Percentiles rank a stretch among this genome's conserved stretches.
Conservation (phyloP, 148 eudicot genomes). For the Pouteria glomerata region DNA sequence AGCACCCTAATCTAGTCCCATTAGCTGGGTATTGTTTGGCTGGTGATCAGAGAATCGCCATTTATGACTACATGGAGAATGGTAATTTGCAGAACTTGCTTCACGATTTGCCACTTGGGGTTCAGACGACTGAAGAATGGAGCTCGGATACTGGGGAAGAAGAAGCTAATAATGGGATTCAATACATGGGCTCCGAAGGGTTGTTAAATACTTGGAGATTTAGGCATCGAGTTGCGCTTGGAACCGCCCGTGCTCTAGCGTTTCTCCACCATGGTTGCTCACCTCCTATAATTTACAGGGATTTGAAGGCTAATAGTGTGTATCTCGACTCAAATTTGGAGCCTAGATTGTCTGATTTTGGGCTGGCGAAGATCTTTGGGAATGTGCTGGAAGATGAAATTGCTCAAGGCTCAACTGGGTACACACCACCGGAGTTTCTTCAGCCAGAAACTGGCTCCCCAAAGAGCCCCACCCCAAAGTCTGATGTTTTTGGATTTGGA, state of each 20-base stretch:
- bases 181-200: slow-evolving; percentile 36
- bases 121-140: slow-evolving; percentile 49
- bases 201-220: slow-evolving; percentile 44
- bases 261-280: slow-evolving; percentile 78
- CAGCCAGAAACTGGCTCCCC: slow-evolving; percentile 25
- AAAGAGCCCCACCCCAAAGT: slow-evolving; percentile 39
- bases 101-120: slow-evolving; percentile 53
- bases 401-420: slow-evolving; percentile 46
- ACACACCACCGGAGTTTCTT: slow-evolving; percentile 46
- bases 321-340: slow-evolving; percentile 57
- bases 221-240: slow-evolving; percentile 50
- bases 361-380: slow-evolving; percentile 59
- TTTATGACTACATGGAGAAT: slow-evolving; percentile 69
- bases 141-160: slow-evolving; percentile 59
- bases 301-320: slow-evolving; percentile 65
- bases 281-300: slow-evolving; percentile 69
- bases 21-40: slow-evolving; percentile 61
- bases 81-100: slow-evolving; percentile 58
- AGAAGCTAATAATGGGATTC: slow-evolving; percentile 34
- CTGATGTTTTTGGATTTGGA: slow-evolving; percentile 69
- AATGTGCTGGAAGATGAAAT: slow-evolving; percentile 35
- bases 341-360: slow-evolving; percentile 74
- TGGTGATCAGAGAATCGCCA: slow-evolving; percentile 55
- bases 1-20: slow-evolving; percentile 60
- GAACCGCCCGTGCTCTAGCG: slow-evolving; percentile 58